Base-by-base conservation (phyloP, 2,329 filamentous ascomycete species). In the Diplocarpon mali region DNA sequence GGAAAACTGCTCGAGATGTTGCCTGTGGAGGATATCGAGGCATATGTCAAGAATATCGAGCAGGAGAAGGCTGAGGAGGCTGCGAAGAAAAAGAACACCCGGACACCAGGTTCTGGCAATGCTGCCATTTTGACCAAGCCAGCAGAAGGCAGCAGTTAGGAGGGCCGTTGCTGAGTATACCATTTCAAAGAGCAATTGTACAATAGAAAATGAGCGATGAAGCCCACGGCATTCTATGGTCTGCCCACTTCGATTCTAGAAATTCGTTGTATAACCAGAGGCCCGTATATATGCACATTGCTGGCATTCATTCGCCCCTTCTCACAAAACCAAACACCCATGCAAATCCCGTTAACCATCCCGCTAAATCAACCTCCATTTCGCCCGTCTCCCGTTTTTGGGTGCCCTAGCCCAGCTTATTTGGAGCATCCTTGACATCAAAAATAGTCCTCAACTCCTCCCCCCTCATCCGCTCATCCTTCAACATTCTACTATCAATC, bases 1-100 rank as follows among this genome's bases (percentile, higher is more conserved):
- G 89, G 87, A 42, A 88, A 95, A 72, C 67, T 75, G 13, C 78
- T 98, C 52, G 89, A 96, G 72, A 89, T 95, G 80, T 76, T 98
- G 57, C 86, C 88, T 2, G 83, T 90, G 28, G 90, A 96, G 65
- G 86, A 95, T 61, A 98, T 98, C 61, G 92, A 98, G 73, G 78
- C 78, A 57, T 95, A 94, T 62, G 93, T 98, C 62, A 96, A 96
- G 80, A 92, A 80, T 67, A 98, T 98, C 66, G 94, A 98, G 73
- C 85, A 89, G 60, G 93, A 98, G 76, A 98, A 98, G 77, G 89
- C 95, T 64, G 92, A 96, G 67, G 92, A 98, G 72, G 90, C 90
- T 17, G 87, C 86, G 34, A 95, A 88, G 76, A 95, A 95, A 82
- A 93, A 95, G 80, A 85, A 78, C 36, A 83, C 85, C 47, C 74